Evolutionary conservation across 371 early-diverging fungal genomes (phyloP).

Genomic region (Mucor circinelloides): DNA sequence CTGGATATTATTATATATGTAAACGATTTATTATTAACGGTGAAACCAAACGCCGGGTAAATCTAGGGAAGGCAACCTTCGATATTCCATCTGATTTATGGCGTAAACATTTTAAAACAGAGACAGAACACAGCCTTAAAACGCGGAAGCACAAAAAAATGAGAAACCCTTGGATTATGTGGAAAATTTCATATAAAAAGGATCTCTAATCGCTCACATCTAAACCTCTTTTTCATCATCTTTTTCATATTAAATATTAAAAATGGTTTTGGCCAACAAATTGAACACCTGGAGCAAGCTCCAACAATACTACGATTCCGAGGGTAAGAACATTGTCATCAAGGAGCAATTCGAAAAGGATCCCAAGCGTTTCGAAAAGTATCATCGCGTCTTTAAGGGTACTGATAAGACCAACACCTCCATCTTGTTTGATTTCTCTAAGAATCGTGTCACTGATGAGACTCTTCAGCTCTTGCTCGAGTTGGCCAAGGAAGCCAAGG

Average conservation of each 20-base stretch:
- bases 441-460: conserved; percentile 86
- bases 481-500: conserved; percentile 84
- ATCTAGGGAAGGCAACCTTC: not conserved
- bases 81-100: not conserved
- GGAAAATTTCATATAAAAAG: conserved; percentile 9
- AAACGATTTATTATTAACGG: not conserved
- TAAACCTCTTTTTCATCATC: conserved; percentile 1
- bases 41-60: conserved; percentile 3
- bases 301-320: conserved; percentile 80
- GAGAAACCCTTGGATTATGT: conserved; percentile 11
- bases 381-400: conserved; percentile 76
- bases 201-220: not conserved
- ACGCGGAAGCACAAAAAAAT: conserved; percentile 7
- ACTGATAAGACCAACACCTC: conserved; percentile 59
- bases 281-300: conserved; percentile 84
- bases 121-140: conserved; percentile 4
- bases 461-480: conserved; percentile 79
- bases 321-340: conserved; percentile 75
- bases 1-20: not conserved
- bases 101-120: not conserved
- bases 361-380: conserved; percentile 75
- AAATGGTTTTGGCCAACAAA: conserved; percentile 74
- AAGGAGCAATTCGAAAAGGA: conserved; percentile 80
- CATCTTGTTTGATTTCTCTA: conserved; percentile 92
- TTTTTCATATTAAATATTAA: conserved; percentile 3